Conservation (phyloP, 495 filamentous ascomycete species). For the Penicillium paradoxum region DNA sequence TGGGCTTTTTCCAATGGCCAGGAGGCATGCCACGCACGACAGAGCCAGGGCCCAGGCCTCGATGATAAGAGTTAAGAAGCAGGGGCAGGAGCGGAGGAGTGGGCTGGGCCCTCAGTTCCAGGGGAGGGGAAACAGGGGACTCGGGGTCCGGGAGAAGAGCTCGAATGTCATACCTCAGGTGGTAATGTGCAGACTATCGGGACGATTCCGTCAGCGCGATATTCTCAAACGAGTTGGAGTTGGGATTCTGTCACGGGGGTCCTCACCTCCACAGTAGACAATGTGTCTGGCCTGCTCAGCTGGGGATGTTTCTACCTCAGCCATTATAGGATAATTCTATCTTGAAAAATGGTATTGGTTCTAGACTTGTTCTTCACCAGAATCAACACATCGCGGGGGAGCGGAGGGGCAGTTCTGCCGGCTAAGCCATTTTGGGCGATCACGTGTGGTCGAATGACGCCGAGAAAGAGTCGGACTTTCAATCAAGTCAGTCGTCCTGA, state of each 20-base stretch:
- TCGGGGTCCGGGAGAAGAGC: background rate
- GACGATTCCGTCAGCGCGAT: slow-evolving; percentile 14
- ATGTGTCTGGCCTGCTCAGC: slow-evolving; percentile 61
- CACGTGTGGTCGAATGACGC: background rate
- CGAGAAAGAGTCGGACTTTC: background rate
- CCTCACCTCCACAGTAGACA: slow-evolving; percentile 76
- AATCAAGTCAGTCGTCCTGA: too few relatives aligned
- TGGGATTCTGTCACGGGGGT: slow-evolving; percentile 7
- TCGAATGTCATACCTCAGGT: slow-evolving; percentile 68
- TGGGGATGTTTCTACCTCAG: slow-evolving; percentile 34
- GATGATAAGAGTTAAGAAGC: background rate
- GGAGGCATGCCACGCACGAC: background rate
- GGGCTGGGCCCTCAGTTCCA: background rate
- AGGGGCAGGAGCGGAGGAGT: background rate
- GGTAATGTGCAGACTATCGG: slow-evolving; percentile 81
- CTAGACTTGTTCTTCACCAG: background rate
- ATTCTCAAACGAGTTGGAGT: slow-evolving; percentile 3
- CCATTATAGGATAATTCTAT: slow-evolving; percentile 24
- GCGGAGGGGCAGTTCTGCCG: slow-evolving; percentile 9
- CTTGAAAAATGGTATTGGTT: background rate
- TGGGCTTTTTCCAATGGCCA: slow-evolving; percentile 1
- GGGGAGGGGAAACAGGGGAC: too few relatives aligned
- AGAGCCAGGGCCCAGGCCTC: background rate
- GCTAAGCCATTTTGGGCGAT: background rate
- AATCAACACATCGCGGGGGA: slow-evolving; percentile 2